Base-by-base conservation (phyloP, 768 basidiomycete genomes). In the Tremella yokohamensis region DNA sequence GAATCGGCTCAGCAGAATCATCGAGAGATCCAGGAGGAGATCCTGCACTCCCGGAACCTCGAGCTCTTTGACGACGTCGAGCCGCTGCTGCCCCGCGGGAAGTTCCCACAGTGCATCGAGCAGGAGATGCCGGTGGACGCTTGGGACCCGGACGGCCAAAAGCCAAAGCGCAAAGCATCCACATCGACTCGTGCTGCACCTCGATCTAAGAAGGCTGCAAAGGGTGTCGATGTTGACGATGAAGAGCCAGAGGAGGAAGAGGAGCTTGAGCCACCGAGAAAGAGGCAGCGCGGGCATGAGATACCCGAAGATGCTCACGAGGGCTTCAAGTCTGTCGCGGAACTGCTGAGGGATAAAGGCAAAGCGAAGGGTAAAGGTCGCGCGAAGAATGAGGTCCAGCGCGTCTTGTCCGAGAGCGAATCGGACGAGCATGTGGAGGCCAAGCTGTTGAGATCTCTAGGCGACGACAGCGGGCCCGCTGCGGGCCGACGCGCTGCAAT, bases 61-160 rank as follows among this genome's bases (percentile, higher is more conserved):
- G 92, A 98, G 74, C 82, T 98, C 9, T 99, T 91, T 68, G 85
- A 82, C n/a, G 96, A 99, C 73, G 89, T 94, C 51, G 84, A 85
- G 57, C 87, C 90, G 0, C 79, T 99, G 11, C 79, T 98, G 2
- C 92, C 94, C 0, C 83, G 82, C 38, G 82, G 88, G 61, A 77
- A 86, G 62, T 85, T 86, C 44, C 92, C 92, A 0, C 80, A 84
- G 59, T 87, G 84, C 64, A 76, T 90, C 34, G 88, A 93, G 77
- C 87, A 86, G 77, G 80, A 78, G 19, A 90, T 96, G 84, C 86
- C 87, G 51, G 88, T 92, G 39, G 83, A 86, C 57, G 67, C 70
- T 0, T 76, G 69, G 69, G 66, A 62, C 55, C 70, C 66, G 15
- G 69, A 62, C 20, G 71, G 66, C 19, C 61, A 66, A 40, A 68